A percentile compares a stretch with the other conserved stretches of the same genome.
phyloP scores from a whole-genome alignment of 306 rosid species.

The Castanea crenata region DNA sequence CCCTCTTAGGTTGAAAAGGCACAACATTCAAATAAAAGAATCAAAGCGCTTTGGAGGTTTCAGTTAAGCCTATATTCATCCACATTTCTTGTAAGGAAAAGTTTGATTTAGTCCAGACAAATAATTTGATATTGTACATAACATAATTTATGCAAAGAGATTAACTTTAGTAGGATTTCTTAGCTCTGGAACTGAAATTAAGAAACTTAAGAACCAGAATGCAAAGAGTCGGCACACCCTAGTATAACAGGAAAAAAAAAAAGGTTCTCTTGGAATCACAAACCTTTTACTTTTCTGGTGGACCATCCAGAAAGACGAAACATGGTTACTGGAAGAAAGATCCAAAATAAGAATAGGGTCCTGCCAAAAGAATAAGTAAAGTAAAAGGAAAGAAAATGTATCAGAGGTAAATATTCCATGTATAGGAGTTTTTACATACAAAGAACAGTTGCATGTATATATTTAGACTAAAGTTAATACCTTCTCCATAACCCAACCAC shows the following conservation, averaged over 20 bases:
- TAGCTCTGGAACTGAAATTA: background rate
- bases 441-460: background rate
- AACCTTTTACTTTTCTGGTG: slow-evolving; percentile 83
- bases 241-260: background rate
- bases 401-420: background rate
- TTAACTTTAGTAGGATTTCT: background rate
- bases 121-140: background rate
- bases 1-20: too few species aligned
- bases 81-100: slow-evolving; percentile 5
- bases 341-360: slow-evolving; percentile 80
- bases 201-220: background rate
- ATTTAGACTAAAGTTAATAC: slow-evolving; percentile 35
- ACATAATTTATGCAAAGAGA: background rate
- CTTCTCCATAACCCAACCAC: slow-evolving; percentile 96
- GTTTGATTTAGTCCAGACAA: background rate
- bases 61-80: background rate
- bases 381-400: background rate
- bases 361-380: slow-evolving; percentile 40
- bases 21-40: background rate
- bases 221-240: background rate
- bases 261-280: slow-evolving; percentile 11
- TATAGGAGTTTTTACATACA: background rate
- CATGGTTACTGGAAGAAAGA: slow-evolving; percentile 60
- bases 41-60: background rate
- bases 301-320: slow-evolving; percentile 87